phyloP scores from a whole-genome alignment of 495 filamentous ascomycete genomes.

The Aspergillus steynii region DNA sequence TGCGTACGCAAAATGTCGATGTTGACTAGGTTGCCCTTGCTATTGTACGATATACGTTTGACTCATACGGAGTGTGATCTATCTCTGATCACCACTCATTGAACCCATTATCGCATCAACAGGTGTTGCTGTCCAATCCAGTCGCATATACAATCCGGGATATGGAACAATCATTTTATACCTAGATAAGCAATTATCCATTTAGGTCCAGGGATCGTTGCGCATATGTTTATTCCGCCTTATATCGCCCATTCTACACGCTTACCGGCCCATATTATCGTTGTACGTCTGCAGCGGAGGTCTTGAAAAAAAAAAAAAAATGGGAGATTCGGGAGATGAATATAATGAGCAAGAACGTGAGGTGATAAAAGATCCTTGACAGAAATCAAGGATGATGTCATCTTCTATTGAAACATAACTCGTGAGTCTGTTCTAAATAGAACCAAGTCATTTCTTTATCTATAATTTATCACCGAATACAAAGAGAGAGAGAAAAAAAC shows the following conservation, averaged over 20 bases:
- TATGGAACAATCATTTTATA: not conserved
- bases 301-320: too few species aligned
- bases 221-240: too few species aligned
- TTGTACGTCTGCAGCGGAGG: too few species aligned
- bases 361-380: too few species aligned
- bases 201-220: too few species aligned
- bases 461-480: slow-evolving; percentile 32
- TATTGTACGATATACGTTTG: not conserved
- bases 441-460: slow-evolving; percentile 9
- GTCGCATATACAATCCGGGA: not conserved
- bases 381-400: too few species aligned
- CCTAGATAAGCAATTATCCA: too few species aligned
- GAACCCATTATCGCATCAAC: not conserved
- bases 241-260: too few species aligned
- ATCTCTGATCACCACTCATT: not conserved
- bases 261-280: too few species aligned
- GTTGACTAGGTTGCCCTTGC: slow-evolving; percentile 41
- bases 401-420: not conserved
- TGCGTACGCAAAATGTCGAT: slow-evolving; percentile 50
- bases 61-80: not conserved
- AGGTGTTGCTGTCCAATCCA: not conserved
- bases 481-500: not conserved
- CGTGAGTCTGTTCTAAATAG: not conserved
- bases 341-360: too few species aligned
- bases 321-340: too few species aligned